These are phyloP conservation scores for Sporobolomyces phaffii DNA, from an alignment of 768 basidiomycete genomes.

Conservation along the genomic window DNA sequence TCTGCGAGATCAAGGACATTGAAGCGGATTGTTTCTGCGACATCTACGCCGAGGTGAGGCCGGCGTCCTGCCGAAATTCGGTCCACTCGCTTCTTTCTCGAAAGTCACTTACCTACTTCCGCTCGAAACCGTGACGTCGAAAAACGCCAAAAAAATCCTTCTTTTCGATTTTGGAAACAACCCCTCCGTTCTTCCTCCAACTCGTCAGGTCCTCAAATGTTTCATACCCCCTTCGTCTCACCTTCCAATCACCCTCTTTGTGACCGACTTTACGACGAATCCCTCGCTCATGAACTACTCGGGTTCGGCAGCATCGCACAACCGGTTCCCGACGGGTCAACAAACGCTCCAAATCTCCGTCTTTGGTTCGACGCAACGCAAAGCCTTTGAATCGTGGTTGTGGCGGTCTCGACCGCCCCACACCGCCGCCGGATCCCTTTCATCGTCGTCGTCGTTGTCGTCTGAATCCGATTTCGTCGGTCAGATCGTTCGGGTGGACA, in stretches of 20 bases:
- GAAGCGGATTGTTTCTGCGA: neutral
- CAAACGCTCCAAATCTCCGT: slow-evolving; percentile 7
- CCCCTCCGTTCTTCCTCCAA: too few species aligned
- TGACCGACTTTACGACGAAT: slow-evolving; percentile 26
- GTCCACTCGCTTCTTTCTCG: neutral
- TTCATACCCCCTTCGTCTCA: neutral
- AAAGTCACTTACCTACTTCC: too few species aligned
- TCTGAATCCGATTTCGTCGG: neutral
- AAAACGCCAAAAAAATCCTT: neutral
- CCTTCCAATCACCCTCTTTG: neutral
- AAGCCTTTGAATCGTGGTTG: too few species aligned
- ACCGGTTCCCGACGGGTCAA: neutral
- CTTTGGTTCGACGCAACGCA: slow-evolving; percentile 13
- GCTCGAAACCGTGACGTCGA: too few species aligned
- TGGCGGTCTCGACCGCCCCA: too few species aligned
- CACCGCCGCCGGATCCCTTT: too few species aligned
- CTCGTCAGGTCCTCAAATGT: neutral
- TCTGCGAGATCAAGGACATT: neutral
- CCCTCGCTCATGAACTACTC: neutral
- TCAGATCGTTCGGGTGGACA: neutral
- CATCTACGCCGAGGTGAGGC: slow-evolving; percentile 6
- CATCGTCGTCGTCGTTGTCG: neutral
- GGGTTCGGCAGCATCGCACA: neutral
- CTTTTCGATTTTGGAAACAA: neutral
- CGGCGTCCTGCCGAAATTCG: too few species aligned